phyloP scores from a whole-genome alignment of 345 rosid genomes.

The Melaleuca quinquenervia region DNA sequence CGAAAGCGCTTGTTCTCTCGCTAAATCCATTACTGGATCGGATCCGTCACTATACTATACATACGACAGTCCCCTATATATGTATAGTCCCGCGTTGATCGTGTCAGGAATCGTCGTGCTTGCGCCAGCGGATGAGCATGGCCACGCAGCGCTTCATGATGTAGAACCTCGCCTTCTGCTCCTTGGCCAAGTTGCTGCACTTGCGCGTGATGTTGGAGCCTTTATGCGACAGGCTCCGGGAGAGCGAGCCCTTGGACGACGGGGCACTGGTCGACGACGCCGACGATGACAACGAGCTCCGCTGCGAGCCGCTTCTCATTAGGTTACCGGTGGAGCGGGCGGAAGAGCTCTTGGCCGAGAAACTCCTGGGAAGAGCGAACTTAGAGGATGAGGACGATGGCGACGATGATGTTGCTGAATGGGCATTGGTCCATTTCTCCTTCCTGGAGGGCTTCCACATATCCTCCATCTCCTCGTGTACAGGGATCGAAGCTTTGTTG shows the following conservation, averaged over 20 bases:
- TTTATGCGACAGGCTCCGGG: slow-evolving; percentile 8
- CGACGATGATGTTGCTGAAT: background rate
- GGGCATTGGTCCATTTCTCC: background rate
- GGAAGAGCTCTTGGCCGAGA: background rate
- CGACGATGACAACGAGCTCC: background rate
- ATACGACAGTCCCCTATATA: background rate
- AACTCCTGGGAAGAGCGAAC: slow-evolving; percentile 2
- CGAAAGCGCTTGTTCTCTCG: background rate
- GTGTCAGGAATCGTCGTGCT: background rate
- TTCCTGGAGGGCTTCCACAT: slow-evolving; percentile 4
- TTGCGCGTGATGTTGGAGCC: slow-evolving; percentile 2
- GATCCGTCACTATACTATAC: background rate
- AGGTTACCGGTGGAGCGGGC: background rate
- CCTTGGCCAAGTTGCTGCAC: slow-evolving; percentile 12
- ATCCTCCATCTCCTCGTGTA: background rate
- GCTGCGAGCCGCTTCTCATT: slow-evolving; percentile 1
- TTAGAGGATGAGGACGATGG: background rate
- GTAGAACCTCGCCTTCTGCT: slow-evolving; percentile 13
- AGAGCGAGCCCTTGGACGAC: background rate
- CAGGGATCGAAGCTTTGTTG: background rate
- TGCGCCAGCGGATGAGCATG: slow-evolving; percentile 14
- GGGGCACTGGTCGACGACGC: background rate
- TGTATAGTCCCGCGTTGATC: background rate
- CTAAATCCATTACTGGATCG: background rate
- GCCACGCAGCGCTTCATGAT: slow-evolving; percentile 12